Evolutionary conservation across 139 green algal genomes (phyloP).

Genomic region (Chara braunii): DNA sequence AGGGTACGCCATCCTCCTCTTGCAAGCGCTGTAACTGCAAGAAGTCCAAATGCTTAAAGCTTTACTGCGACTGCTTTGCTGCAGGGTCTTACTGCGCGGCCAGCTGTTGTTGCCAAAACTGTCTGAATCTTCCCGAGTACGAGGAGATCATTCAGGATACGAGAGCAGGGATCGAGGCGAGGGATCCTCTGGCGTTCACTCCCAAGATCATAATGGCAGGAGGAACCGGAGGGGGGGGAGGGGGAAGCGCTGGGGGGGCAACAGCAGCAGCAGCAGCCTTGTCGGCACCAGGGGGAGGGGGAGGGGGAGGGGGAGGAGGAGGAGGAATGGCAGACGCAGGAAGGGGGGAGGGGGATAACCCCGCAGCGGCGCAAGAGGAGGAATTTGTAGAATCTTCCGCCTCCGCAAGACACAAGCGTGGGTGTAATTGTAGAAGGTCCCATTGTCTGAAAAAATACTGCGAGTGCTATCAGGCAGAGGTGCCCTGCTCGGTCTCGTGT

Average conservation of each 20-base stretch:
- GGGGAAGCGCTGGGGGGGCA: neutral
- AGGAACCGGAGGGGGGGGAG: neutral
- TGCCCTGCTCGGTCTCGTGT: no score
- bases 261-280: conserved; percentile 8
- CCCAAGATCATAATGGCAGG: conserved; percentile 40
- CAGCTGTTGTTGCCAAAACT: conserved; percentile 59
- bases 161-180: conserved; percentile 44
- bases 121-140: conserved; percentile 57
- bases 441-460: conserved; percentile 97
- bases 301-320: neutral
- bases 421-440: conserved; percentile 76
- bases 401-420: conserved; percentile 53
- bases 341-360: neutral
- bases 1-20: neutral
- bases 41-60: conserved; percentile 53
- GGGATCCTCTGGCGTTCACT: conserved; percentile 55
- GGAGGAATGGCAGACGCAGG: neutral
- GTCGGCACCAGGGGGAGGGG: neutral
- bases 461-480: conserved; percentile 84
- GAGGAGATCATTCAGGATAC: conserved; percentile 36
- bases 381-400: neutral
- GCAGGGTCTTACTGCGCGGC: conserved; percentile 54
- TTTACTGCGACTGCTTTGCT: conserved; percentile 63
- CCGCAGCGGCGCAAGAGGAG: neutral
- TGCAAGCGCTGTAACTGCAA: conserved; percentile 49